Base-by-base conservation (phyloP, 331 rosid species). In the Arachis monticola region DNA sequence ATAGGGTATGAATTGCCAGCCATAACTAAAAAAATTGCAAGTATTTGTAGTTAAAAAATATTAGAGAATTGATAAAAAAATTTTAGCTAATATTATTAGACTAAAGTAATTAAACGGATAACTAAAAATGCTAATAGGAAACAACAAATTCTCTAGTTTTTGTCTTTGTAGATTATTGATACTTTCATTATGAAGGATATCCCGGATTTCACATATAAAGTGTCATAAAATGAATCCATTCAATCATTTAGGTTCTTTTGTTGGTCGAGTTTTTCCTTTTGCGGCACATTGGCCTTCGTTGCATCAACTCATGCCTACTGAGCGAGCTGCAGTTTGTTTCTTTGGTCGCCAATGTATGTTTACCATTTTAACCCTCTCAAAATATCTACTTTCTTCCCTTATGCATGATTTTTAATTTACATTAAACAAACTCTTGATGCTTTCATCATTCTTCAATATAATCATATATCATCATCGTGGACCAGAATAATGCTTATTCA, bases 301-400 rank as follows among this genome's bases (percentile, higher is more conserved):
- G 66, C 77, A 79, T 83, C 81, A 65, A 75, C 41, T 60, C 65
- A 79, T 61, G 35, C 32, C 72, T 73, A 57, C 10, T 31, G 57
- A 79, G 53, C 60, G 55, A 73, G 61, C 61, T 60, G 64, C 76
- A 58, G 72, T 80, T 75, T 75, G 77, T 62, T 74, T 79, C 76
- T 60, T 69, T 53, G 67, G 73, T n/a, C 38, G 45, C n/a, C 60
- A n/a, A n/a, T n/a, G n/a, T 35, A 58, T 5, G 52, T 71, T 79
- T 76, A 73, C 76, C 69, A 59, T 71, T 40, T 59, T 65, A 31
- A 42, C 79, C 79, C 83, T 52, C n/a, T 38, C 46, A 8, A 31
- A 57, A 7, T 1, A 45, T 58, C 31, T 10, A 5, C 60, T 55
- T 41, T 22, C 46, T 11, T 10, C 47, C 14, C 8, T 10, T 31